Base-by-base conservation (phyloP, 2,329 filamentous ascomycete genomes). In the Scytalidium sp. region DNA sequence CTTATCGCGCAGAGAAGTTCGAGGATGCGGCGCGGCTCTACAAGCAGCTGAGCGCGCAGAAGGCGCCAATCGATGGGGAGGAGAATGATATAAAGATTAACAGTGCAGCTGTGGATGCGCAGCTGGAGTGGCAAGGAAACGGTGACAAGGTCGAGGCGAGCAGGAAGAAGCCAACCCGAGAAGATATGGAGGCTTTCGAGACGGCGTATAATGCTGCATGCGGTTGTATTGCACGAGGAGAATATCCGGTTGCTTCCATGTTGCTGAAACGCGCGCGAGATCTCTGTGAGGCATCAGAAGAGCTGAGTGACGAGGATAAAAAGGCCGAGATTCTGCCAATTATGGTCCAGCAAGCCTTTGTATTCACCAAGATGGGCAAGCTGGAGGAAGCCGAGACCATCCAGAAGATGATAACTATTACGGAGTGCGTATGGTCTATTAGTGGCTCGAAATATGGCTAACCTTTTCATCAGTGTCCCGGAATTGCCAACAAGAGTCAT, bases 171-270 rank as follows among this genome's bases (percentile, higher is more conserved):
- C 73, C 78, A 8, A 70, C 70, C 6, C 72, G 77, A 51, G 81
- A 84, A 52, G 82, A 88, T 59, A 69, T 87, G 21, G 87, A 91
- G 54, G 81, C 85, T 2, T 94, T 94, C 59, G 90, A 94, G 71
- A 85, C 87, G 21, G 85, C 87, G 10, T 95, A 89, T 70, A 95
- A 95, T 66, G 79, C 83, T 20, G 89, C 88, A 8, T 93, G 88
- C 65, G 78, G 78, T 19, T 83, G 81, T 64, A 84, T 94, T 59
- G 86, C 87, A 13, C 75, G 81, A 43, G 85, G 83, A 7, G 84
- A 88, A 58, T 73, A 88, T 32, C 75, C 70, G 3, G 79, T 83
- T 56, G 88, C 83, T 1, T 76, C 82, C 19, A 72, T 85, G 20
- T 73, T 92, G 50, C 70, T 94, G 52, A 87, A 85, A 68, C 78